Evolutionary conservation across 768 basidiomycete species (phyloP).

Genomic region (Kwoniella heveanensis): DNA sequence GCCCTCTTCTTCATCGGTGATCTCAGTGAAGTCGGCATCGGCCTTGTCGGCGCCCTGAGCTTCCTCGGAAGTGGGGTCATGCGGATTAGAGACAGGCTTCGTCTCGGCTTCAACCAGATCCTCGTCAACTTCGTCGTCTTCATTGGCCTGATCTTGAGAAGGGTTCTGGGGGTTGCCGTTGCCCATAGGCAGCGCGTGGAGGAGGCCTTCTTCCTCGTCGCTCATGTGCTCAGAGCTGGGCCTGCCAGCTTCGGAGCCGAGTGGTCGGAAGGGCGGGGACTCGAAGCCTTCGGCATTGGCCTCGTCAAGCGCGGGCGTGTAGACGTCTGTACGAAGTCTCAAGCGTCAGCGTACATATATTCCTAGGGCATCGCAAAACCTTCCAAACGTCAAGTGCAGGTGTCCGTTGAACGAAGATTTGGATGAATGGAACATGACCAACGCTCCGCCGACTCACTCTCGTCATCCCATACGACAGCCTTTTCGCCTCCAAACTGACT

Average conservation of each 20-base stretch:
- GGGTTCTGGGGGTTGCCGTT: conserved; percentile 21
- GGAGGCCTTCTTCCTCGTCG: conserved; percentile 33
- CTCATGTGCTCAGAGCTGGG: conserved; percentile 26
- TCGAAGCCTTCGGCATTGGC: conserved; percentile 33
- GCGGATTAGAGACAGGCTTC: conserved; percentile 15
- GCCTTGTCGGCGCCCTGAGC: conserved; percentile 37
- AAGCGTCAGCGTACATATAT: not conserved
- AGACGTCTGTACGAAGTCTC: conserved; percentile 31
- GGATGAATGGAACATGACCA: too few species aligned
- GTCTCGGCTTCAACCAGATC: conserved; percentile 9
- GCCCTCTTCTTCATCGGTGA: conserved; percentile 33
- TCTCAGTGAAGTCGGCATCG: conserved; percentile 46
- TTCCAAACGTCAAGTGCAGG: too few species aligned
- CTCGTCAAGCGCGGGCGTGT: conserved; percentile 39
- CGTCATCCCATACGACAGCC: conserved; percentile 31
- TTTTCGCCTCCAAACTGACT: conserved; percentile 14
- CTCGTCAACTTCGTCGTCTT: conserved; percentile 16
- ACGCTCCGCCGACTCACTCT: conserved; percentile 44
- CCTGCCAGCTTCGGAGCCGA: conserved; percentile 31
- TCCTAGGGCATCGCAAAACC: not conserved
- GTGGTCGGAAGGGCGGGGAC: conserved; percentile 53
- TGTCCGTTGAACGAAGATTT: too few species aligned
- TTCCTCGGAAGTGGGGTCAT: conserved; percentile 35
- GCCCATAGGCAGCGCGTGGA: conserved; percentile 40
- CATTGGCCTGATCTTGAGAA: not conserved